phyloP scores from a whole-genome alignment of 192 early-diverging fungal species.

The Kappamyces sp. region DNA sequence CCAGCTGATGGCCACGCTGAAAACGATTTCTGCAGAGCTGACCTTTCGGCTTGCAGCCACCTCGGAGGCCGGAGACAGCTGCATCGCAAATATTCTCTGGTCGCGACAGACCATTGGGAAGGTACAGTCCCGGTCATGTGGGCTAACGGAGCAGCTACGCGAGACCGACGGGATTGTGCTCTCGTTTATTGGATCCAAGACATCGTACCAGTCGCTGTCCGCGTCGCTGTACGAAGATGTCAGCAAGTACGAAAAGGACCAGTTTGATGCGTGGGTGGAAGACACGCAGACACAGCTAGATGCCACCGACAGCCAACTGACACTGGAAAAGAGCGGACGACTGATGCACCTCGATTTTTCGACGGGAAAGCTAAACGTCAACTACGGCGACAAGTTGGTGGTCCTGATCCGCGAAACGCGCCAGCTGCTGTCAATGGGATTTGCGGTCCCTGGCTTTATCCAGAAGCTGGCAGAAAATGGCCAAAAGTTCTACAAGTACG shows the following conservation, averaged over 20 bases:
- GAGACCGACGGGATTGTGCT: conserved; percentile 30
- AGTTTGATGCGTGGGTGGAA: conserved; percentile 36
- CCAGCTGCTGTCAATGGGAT: conserved; percentile 47
- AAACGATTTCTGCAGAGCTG: conserved; percentile 21
- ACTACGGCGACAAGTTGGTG: conserved; percentile 43
- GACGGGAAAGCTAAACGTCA: conserved; percentile 43
- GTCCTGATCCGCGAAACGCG: conserved; percentile 42
- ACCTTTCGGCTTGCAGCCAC: conserved; percentile 31
- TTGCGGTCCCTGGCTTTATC: conserved; percentile 37
- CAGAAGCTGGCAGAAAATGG: conserved; percentile 37
- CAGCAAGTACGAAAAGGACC: conserved; percentile 34
- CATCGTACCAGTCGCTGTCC: conserved; percentile 23
- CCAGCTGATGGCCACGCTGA: conserved; percentile 31
- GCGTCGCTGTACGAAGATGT: conserved; percentile 29
- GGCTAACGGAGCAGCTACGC: conserved; percentile 16
- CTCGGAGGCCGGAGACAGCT: too few relatives aligned
- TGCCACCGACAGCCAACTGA: conserved; percentile 15
- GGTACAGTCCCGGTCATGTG: background rate
- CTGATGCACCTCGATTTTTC: conserved; percentile 46
- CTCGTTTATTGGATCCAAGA: conserved; percentile 24
- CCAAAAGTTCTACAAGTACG: conserved; percentile 43
- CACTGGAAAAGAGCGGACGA: conserved; percentile 21
- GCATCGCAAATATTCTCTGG: conserved; percentile 35
- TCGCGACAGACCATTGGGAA: conserved; percentile 25
- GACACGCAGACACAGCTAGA: conserved; percentile 28